These are phyloP conservation scores for Coniosporium apollinis DNA, from an alignment of 495 filamentous ascomycete genomes.

Conservation along the genomic window DNA sequence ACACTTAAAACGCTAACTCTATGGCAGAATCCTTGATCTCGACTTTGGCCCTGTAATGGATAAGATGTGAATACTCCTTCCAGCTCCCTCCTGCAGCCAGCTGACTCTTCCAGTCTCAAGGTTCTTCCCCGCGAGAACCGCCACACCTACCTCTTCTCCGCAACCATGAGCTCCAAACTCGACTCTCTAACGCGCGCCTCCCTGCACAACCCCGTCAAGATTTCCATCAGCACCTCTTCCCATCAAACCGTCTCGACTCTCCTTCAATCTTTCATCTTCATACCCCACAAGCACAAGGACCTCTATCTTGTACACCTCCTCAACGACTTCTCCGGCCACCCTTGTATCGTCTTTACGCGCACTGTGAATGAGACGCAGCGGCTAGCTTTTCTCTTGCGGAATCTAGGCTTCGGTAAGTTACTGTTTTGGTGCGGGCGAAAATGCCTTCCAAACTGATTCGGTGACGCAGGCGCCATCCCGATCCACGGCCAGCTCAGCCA, in stretches of 20 bases:
- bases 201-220: constrained; percentile 57
- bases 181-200: constrained; percentile 82
- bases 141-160: constrained; percentile 87
- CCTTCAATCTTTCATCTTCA: constrained; percentile 64
- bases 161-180: constrained; percentile 84
- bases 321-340: constrained; percentile 70
- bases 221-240: constrained; percentile 58
- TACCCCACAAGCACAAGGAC: constrained; percentile 84
- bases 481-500: constrained; percentile 84
- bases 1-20: too few species aligned
- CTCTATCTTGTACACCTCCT: constrained; percentile 72
- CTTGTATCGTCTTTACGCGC: constrained; percentile 77
- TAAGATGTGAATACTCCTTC: too few species aligned
- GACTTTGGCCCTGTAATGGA: constrained; percentile 88
- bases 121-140: constrained; percentile 63
- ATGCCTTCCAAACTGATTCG: too few species aligned
- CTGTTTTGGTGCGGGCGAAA: too few species aligned
- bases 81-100: too few species aligned
- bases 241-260: constrained; percentile 82
- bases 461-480: constrained; percentile 80
- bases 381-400: constrained; percentile 61
- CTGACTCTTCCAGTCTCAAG: too few species aligned
- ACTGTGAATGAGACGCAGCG: constrained; percentile 85
- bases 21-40: constrained; percentile 78
- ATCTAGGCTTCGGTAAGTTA: constrained; percentile 64